Evolutionary conservation across 1,284 basidiomycete genomes (phyloP).

Genomic region (Rhizoctonia solani): DNA sequence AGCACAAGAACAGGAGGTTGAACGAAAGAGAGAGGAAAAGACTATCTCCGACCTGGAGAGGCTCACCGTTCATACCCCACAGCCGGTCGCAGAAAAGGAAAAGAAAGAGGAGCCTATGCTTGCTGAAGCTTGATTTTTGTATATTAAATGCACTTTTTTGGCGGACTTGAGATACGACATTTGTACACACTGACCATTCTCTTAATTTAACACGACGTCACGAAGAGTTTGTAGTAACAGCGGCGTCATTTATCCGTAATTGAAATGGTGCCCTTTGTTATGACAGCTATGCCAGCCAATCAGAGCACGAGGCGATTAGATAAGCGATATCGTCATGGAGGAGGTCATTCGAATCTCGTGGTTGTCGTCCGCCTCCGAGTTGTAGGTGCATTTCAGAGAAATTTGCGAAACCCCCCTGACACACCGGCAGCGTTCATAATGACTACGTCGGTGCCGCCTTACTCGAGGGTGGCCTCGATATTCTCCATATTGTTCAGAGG

Average conservation of each 20-base stretch:
- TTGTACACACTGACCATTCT: background rate
- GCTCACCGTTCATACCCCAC: slow-evolving; percentile 14
- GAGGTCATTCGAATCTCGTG: slow-evolving; percentile 16
- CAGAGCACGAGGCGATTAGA: slow-evolving; percentile 17
- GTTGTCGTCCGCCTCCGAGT: slow-evolving; percentile 20
- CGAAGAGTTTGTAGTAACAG: too few species aligned
- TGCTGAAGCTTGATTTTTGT: background rate
- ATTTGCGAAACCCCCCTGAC: background rate
- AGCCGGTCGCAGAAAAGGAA: slow-evolving; percentile 34
- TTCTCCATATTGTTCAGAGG: slow-evolving; percentile 16
- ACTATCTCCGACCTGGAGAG: slow-evolving; percentile 20
- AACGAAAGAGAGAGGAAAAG: slow-evolving; percentile 28
- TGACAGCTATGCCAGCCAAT: background rate
- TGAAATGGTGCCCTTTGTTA: background rate
- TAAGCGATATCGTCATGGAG: slow-evolving; percentile 22
- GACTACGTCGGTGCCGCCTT: slow-evolving; percentile 32
- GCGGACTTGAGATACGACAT: background rate
- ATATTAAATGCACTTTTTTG: background rate
- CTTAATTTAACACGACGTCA: background rate
- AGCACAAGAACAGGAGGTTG: slow-evolving; percentile 48
- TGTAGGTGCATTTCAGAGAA: slow-evolving; percentile 1
- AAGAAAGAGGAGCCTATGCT: background rate
- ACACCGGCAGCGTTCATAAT: background rate
- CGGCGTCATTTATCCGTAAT: background rate
- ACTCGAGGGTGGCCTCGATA: slow-evolving; percentile 17